phyloP scores from a whole-genome alignment of 257 asterid genomes.

The Anisodus acutangulus region DNA sequence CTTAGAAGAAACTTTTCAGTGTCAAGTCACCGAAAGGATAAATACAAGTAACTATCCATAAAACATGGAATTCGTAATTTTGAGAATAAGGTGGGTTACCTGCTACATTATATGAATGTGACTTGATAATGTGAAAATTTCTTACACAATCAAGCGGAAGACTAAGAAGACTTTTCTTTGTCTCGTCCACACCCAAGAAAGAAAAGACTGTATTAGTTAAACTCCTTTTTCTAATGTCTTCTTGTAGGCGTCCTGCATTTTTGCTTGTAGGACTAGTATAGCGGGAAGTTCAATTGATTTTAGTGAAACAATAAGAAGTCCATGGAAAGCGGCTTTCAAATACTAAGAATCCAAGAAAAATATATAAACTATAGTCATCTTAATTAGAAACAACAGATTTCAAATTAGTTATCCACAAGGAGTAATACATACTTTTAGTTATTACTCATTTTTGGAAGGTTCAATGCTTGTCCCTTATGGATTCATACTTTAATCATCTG shows the following conservation, averaged over 20 bases:
- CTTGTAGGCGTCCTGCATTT: neutral
- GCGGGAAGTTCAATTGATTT: neutral
- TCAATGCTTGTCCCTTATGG: neutral
- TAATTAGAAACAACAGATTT: too few relatives aligned
- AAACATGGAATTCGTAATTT: too few relatives aligned
- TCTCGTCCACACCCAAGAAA: too few relatives aligned
- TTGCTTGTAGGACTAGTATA: neutral
- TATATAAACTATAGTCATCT: too few relatives aligned
- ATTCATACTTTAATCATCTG: neutral
- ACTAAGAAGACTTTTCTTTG: too few relatives aligned
- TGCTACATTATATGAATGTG: neutral
- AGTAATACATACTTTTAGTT: neutral
- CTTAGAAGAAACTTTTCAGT: neutral
- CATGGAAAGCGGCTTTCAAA: neutral
- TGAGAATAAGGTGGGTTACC: too few relatives aligned
- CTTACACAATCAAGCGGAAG: neutral
- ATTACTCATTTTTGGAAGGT: neutral
- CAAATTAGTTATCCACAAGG: neutral
- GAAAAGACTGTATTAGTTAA: neutral
- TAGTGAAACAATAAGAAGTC: neutral
- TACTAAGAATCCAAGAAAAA: neutral
- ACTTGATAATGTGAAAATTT: neutral
- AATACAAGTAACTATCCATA: neutral
- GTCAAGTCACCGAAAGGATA: neutral
- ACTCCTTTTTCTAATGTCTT: neutral